Evolutionary conservation across 1,139 yeast species (phyloP), one percentile per base, ranked within the genome.

Genomic region (Pichia sp.): DNA sequence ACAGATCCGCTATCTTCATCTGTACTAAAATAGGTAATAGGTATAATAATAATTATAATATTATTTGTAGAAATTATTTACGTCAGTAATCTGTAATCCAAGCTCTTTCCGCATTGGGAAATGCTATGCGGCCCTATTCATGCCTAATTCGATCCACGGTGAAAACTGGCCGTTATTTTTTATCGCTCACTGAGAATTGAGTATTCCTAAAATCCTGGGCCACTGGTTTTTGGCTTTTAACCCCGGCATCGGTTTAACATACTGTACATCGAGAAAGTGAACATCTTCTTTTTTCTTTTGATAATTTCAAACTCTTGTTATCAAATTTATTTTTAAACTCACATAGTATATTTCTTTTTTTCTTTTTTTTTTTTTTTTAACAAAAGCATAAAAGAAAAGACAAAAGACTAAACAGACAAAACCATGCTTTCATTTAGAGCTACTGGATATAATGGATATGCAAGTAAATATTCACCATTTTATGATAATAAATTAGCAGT

Each of bases 401-500:
- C n/a, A n/a, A n/a, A n/a, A n/a, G n/a, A n/a, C n/a, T n/a, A n/a
- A n/a, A n/a, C n/a, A n/a, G n/a, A n/a, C n/a, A n/a, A n/a, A n/a
- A n/a, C n/a, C n/a, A 89, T 90, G 96, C 73, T 88, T 23, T 71
- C 82, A 4, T 89, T 72, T 64, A 72, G 88, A 57, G 87, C 96
- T 24, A 68, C 73, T 26, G 96, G 96, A 3, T 88, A 79, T 67
- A 85, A 89, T 61, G 97, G 97, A 16, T 88, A 87, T 63, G 84
- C 85, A 0, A 84, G 89, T 16, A 85, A 84, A 60, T 92, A 90
- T 69, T 89, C 97, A 0, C 97, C 97, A 7, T 92, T 81, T 62
- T 85, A 79, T 58, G 97, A 92, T 67, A 86, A 85, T 67, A 85
- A 85, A 60, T 64, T 92, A 15, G 97, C 96, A 0, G 94, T 88